Percentiles rank a stretch among this genome's conserved stretches.
Evolutionary conservation across 441 rosid genomes (phyloP).

Genomic region (Populus hybrid): DNA sequence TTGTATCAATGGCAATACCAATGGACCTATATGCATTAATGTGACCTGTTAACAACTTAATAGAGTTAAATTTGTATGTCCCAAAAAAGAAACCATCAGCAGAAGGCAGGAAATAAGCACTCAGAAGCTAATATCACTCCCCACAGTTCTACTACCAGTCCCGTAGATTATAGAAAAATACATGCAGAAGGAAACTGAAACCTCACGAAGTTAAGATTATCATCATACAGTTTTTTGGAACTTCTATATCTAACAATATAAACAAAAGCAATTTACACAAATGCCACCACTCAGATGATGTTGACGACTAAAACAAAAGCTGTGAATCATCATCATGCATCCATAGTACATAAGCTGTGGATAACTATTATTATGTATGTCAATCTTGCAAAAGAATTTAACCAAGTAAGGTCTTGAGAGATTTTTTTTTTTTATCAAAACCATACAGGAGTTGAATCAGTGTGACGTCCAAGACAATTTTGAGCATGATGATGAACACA

Average conservation of each 20-base stretch:
- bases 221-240: not conserved
- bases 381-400: not conserved
- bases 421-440: not conserved
- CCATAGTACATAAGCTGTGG: not conserved
- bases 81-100: slow-evolving; percentile 16
- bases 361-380: not conserved
- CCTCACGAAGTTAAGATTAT: not conserved
- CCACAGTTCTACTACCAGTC: not conserved
- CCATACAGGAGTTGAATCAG: not conserved
- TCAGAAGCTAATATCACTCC: slow-evolving; percentile 1
- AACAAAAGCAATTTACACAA: not conserved
- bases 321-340: not conserved
- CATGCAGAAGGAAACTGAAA: not conserved
- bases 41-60: slow-evolving; percentile 64
- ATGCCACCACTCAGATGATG: not conserved
- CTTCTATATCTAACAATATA: not conserved
- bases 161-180: not conserved
- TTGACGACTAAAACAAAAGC: not conserved
- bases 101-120: not conserved
- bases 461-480: not conserved
- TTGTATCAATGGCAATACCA: slow-evolving; percentile 48
- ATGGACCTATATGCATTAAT: slow-evolving; percentile 69
- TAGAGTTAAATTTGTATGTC: slow-evolving; percentile 29
- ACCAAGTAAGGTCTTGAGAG: too few species aligned
- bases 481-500: not conserved